Base-by-base conservation (phyloP, 768 basidiomycete species). In the Cystobasidium ongulense region DNA sequence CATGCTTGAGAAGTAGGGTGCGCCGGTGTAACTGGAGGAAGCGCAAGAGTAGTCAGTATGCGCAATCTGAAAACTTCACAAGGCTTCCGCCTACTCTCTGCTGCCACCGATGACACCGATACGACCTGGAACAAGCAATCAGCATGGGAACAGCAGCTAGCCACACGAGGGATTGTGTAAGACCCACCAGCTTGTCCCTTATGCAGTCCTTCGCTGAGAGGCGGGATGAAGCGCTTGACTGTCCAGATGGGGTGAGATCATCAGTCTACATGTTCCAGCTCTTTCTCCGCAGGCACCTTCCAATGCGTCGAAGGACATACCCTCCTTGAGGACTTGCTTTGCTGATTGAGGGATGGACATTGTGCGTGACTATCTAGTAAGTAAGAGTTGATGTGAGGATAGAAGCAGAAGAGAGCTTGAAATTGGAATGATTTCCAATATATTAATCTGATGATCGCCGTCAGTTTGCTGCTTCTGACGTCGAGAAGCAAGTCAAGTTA, bases 61-160 rank as follows among this genome's bases (percentile, higher is more conserved):
- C 25, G 18, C 10, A 50, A 70, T 18, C n/a, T 41, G 59, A 27
- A 57, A 50, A 25, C 10, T 36, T 52, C 64, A 8, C 7, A 17
- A 29, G 36, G 17, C 38, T 63, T n/a, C 41, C 13, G 75, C 90
- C 82, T 77, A 96, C 94, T 97, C 95, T 76, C 89, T 83, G 41
- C 92, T 92, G 35, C 95, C 95, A 74, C 95, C 95, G 18, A 99
- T 84, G 13, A 99, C 90, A 68, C 91, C 95, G 23, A 98, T 89
- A 50, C 95, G 86, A 41, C 95, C 92, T 87, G 77, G 23, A 17
- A 25, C 57, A 43, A n/a, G 38, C 7, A 15, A 64, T 43, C 27
- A 33, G 65, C 72, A 74, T 41, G 10, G 23, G 31, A n/a, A 57
- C 18, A 11, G 39, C 11, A 31, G 65, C 52, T 38, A 38, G 15